Base-by-base conservation (phyloP, 257 asterid genomes). In the Cinchona pubescens region DNA sequence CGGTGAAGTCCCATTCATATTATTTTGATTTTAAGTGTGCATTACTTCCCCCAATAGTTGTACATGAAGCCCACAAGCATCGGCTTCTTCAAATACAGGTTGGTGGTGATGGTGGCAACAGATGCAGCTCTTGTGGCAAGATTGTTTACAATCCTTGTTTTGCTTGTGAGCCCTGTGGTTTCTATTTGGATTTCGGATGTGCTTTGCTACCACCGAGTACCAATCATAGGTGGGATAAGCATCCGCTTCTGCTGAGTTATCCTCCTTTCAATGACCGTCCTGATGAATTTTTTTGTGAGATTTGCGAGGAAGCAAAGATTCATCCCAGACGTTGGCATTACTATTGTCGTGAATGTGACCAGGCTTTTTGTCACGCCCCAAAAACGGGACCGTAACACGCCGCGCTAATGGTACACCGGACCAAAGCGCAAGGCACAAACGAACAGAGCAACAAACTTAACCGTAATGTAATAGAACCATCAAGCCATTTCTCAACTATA, bases 241-340 rank as follows among this genome's bases (percentile, higher is more conserved):
- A 58, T n/a, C 23, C 55, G 6, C 69, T 61, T 12, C 18, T 15
- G 6, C 43, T 60, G 19, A 58, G 69, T n/a, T 40, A 4, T 73
- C 76, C 58, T 23, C 60, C 60, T 38, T 45, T 25, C 19, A 62
- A 29, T 27, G 77, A 73, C 27, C 69, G 48, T 60, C 77, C 69
- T 27, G 69, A 42, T 16, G 42, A 73, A 37, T 59, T 73, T 46
- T n/a, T 21, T 18, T 73, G 69, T 19, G 77, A 72, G 19, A 32
- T 72, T 53, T 72, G 76, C 2, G 67, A 72, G n/a, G 65, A 58
- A 34, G 65, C n/a, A n/a, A n/a, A n/a, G n/a, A n/a, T n/a, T n/a
- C n/a, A n/a, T n/a, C n/a, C n/a, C n/a, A n/a, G n/a, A n/a, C n/a
- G n/a, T n/a, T n/a, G n/a, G n/a, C n/a, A n/a, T n/a, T n/a, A n/a